Evolutionary conservation across 1,284 basidiomycete species (phyloP), one percentile per base, ranked within the genome.

Genomic region (Filobasidium uniguttulatum): DNA sequence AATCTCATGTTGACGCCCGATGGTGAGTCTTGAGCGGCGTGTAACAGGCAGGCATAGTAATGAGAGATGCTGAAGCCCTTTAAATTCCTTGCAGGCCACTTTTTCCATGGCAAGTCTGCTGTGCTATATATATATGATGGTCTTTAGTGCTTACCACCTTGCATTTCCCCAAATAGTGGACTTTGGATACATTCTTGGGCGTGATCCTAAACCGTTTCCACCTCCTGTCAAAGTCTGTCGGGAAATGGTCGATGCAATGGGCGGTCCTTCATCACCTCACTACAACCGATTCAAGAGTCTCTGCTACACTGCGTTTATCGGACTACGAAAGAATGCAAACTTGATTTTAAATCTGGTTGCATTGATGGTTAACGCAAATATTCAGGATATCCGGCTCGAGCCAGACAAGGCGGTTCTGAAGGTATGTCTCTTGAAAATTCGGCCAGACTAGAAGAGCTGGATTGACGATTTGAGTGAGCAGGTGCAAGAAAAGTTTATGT

Each of bases 231-330:
- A 99, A 68, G 85, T 99, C 25, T 94, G 90, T 71, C 93, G 94
- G 60, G 94, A 98, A 65, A 99, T 98, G 94, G 89, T 98, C 1
- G 94, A 99, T 62, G 91, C 85, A 7, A 96, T 99, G 91, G 94
- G 94, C 15, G 93, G 94, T 31, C 78, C 85, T n/a, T 77, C 83
- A 62, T 90, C 90, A 3, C 75, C 82, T 15, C 89, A 94, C 64
- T 94, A 98, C 66, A 78, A 80, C 23, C 82, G 90, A 31, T 99
- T 99, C 79, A 91, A 93, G 69, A 84, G 81, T 56, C 82, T 94
- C 57, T 94, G 89, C 67, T 90, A 91, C 66, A 97, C 91, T 3
- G 93, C 90, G 0, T 98, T 97, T 69, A 87, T 83, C 50, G 88
- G 86, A 60, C 76, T 99, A 48, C 79, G 94, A 55, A 97, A 97